A percentile compares a stretch with the other conserved stretches of the same genome.
Evolutionary conservation across 2,329 filamentous ascomycete species (phyloP).

Genomic region (Aspergillus sp.): DNA sequence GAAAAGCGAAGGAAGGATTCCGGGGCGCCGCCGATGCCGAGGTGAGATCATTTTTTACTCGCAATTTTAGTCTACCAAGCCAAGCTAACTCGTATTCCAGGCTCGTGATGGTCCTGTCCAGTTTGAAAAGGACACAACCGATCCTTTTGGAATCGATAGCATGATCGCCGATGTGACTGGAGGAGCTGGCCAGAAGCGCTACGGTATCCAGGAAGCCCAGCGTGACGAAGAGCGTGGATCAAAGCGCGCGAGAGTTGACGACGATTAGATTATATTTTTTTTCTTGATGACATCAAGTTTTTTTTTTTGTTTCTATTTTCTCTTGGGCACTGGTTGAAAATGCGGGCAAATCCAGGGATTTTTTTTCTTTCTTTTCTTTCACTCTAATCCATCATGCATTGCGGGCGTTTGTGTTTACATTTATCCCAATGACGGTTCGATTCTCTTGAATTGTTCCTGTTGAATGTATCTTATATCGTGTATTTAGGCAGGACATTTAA

Average conservation of each 20-base stretch:
- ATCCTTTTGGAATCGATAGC: conserved; percentile 91
- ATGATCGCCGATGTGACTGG: conserved; percentile 77
- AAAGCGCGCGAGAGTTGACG: conserved; percentile 75
- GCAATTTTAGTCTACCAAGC: not conserved
- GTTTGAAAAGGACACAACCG: conserved; percentile 83
- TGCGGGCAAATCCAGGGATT: too few species aligned
- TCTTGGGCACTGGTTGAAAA: too few species aligned
- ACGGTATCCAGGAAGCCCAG: conserved; percentile 39
- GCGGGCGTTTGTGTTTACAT: conserved; percentile 17
- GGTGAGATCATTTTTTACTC: conserved; percentile 42
- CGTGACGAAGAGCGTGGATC: conserved; percentile 27
- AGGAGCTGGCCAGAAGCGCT: conserved; percentile 45
- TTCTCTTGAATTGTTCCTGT: too few species aligned
- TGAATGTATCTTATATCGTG: too few species aligned
- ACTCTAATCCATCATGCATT: conserved; percentile 19
- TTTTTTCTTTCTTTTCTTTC: conserved; percentile 1
- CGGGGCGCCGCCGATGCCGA: conserved; percentile 77
- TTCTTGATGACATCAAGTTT: conserved; percentile 6
- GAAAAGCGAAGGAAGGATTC: conserved; percentile 78
- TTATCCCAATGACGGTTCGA: too few species aligned
- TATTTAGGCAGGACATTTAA: too few species aligned
- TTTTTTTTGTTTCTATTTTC: conserved; percentile 1
- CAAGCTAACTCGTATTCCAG: conserved; percentile 32
- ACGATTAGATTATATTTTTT: conserved; percentile 45
- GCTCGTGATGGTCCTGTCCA: conserved; percentile 86